Evolutionary conservation across 495 filamentous ascomycete species (phyloP), one percentile per base, ranked within the genome.

Genomic region (Penicillium turbatum): DNA sequence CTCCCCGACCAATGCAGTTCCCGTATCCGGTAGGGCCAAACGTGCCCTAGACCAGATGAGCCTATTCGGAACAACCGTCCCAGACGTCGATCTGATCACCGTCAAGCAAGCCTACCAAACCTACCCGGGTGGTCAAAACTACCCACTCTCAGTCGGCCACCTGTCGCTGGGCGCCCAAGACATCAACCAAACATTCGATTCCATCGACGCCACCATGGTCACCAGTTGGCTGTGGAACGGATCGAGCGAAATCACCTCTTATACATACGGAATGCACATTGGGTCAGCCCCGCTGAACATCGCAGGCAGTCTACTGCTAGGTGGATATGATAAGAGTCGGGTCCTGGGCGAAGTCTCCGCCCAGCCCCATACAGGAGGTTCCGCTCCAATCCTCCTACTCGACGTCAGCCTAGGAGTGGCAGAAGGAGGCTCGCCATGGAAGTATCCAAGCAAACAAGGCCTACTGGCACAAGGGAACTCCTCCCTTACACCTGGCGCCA

Each of bases 261-360:
- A 73, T 31, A 77, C 77, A 16, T 80, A 72, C 49, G 71, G 74
- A 15, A 67, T 83, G 57, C 80, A 82, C 55, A 73, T 82, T 31
- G 80, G 80, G 5, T 79, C 77, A 13, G 72, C 61, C 6, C 42
- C 59, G 11, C 63, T 71, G 4, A 55, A 54, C 8, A 67, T 76
- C 46, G 48, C 62, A 9, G 72, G 68, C 0, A 76, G 69, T n/a
- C 63, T 79, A 15, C 55, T 64, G 26, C 72, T 76, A 27, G 78
- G 79, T 9, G 78, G 80, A 3, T 82, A 76, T 57, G 77, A 81
- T 54, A 70, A 75, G 38, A 70, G 64, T 42, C 61, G 74, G 19
- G 49, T 75, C 31, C 35, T 66, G 37, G 65, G 65, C 2, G 53
- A 53, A 3, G 36, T 55, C 15, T 51, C 50, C 16, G 10, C 50